Conservation (phyloP, 2,329 filamentous ascomycete species). For the Aspergillus oerlinghausenensis region DNA sequence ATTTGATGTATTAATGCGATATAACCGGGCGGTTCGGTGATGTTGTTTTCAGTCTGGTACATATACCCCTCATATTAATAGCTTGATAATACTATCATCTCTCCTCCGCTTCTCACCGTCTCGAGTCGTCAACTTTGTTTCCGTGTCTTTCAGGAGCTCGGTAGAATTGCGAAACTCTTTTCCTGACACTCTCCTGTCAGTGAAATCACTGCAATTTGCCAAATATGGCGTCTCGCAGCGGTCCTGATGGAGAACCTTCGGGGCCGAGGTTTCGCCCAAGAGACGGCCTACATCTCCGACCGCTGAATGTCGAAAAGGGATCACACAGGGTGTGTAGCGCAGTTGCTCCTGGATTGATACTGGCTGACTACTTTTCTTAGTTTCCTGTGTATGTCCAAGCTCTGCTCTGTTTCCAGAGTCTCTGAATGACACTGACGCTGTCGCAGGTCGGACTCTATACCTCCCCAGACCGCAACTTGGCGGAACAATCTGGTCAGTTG, state of each 20-base stretch:
- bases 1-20: conserved; percentile 4
- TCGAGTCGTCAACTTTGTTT: not conserved
- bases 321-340: conserved; percentile 31
- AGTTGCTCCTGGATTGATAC: not conserved
- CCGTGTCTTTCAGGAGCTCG: not conserved
- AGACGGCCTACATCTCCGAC: conserved; percentile 24
- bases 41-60: conserved; percentile 13
- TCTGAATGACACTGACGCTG: not conserved
- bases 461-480: conserved; percentile 36
- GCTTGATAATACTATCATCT: conserved; percentile 2
- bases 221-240: conserved; percentile 18
- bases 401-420: not conserved
- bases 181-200: not conserved
- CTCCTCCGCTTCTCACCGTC: not conserved
- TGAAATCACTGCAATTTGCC: not conserved
- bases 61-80: conserved; percentile 16
- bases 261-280: conserved; percentile 8
- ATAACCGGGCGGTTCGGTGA: conserved; percentile 8
- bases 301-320: conserved; percentile 30
- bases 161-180: not conserved
- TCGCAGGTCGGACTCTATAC: conserved; percentile 22
- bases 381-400: conserved; percentile 13
- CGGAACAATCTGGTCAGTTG: conserved; percentile 41
- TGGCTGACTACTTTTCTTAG: conserved; percentile 11
- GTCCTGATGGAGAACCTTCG: conserved; percentile 2